Conservation (phyloP, 1,284 basidiomycete species). For the Puccinia triticina region DNA sequence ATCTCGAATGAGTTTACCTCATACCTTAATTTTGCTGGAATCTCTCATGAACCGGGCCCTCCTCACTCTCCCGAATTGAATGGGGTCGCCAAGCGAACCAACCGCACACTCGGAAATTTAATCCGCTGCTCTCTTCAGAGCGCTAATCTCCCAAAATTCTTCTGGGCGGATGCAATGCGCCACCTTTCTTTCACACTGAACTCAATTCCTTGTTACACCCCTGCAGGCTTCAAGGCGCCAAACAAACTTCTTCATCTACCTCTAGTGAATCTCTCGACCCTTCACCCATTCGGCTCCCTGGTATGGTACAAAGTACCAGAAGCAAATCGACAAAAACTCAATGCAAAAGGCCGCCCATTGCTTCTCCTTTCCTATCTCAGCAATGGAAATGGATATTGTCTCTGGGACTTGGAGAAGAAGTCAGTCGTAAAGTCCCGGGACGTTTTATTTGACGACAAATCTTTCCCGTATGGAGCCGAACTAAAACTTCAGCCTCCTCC, state of each 20-base stretch:
- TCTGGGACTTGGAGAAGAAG: slow-evolving; percentile 4
- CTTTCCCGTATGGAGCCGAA: too few relatives aligned
- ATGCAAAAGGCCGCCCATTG: not conserved
- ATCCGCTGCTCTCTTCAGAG: not conserved
- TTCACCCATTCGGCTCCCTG: slow-evolving; percentile 1
- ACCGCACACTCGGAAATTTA: not conserved
- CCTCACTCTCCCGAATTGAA: slow-evolving; percentile 15
- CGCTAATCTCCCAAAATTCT: not conserved
- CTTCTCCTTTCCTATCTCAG: not conserved
- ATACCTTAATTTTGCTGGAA: not conserved
- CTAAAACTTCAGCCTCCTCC: too few relatives aligned
- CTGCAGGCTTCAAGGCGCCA: not conserved
- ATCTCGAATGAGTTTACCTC: not conserved
- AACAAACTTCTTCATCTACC: not conserved
- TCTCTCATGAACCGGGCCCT: not conserved
- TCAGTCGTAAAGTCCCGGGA: not conserved
- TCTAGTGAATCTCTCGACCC: not conserved
- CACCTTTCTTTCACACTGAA: not conserved
- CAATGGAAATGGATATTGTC: not conserved
- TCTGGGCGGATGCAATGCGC: slow-evolving; percentile 2
- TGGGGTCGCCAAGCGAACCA: slow-evolving; percentile 3
- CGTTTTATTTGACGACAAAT: not conserved
- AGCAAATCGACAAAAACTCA: not conserved
- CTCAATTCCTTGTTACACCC: slow-evolving; percentile 7
- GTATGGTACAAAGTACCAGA: not conserved